Base-by-base conservation (phyloP, 2,329 filamentous ascomycete species). In the Pseudofabraea citricarpa region DNA sequence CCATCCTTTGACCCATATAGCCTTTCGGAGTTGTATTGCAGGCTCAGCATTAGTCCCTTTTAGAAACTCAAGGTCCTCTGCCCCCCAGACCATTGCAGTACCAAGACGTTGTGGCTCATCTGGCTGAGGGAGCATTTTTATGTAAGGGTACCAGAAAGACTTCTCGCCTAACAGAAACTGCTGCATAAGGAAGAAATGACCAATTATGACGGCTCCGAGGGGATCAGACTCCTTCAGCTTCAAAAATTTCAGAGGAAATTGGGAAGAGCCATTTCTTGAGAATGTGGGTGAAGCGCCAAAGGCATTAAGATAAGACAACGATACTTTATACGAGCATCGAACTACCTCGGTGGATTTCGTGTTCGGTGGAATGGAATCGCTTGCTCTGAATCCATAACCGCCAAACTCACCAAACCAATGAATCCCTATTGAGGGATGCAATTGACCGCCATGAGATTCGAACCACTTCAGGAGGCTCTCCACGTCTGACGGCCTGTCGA, bases 141-240 rank as follows among this genome's bases (percentile, higher is more conserved):
- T 76, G 62, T 90, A 90, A 1, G 80, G 74, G 59, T 68, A 72
- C 85, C 85, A 90, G 52, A 77, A 79, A 0, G 84, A 85, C 2
- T 70, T 56, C 2, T 63, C 43, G 1, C 75, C 76, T 2, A 73
- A 63, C 23, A 88, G 67, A 56, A 79, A 81, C 59, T 90, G 79
- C 48, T 82, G 77, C 57, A 86, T 72, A 5, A 90, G 70, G 50
- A 86, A 83, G 62, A 88, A 84, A 4, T 82, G 74, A 7, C 79
- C 74, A 38, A 82, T 64, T 44, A 85, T 77, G 51, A 85, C 75
- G 0, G 79, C 53, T 23, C 54, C 47, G 4, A 27, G 8, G 5
- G 15, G n/a, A 21, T 56, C 48, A 5, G 29, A 72, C 1, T 74
- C 73, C 2, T 72, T 61, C 4, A 57, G 55, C 1, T 67, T 53